Evolutionary conservation across 169 alveolate genomes (phyloP), one percentile per base, ranked within the genome.

Genomic region (Plasmodium relictum): DNA sequence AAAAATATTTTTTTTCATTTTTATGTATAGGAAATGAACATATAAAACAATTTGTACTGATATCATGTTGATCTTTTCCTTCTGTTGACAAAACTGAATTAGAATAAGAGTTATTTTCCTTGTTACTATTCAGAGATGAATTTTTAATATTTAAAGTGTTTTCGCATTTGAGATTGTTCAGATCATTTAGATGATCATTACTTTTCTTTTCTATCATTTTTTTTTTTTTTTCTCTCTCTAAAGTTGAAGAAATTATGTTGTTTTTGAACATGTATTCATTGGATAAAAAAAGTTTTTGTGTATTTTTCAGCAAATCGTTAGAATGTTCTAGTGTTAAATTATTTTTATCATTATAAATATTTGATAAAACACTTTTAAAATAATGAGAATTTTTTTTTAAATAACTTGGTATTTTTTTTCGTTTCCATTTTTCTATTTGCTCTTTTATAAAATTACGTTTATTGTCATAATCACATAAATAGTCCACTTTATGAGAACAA

Each of bases 21-120:
- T 42, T 20, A 4, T 61, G 56, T 58, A 72, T 72, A 5, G 86
- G 86, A 61, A 26, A 52, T 26, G 86, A 72, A 59, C 86, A 72
- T 50, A 72, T 52, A 50, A 50, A 72, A 61, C 86, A 72, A 12
- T 72, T 50, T 18, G 65, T 6, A 5, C 14, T 20, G 9, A 0
- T 0, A 50, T 50, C 6, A 50, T 10, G 61, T n/a, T 6, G 16
- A 50, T 50, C 20, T 6, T 50, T 50, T n/a, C n/a, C n/a, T n/a
- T n/a, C n/a, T n/a, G n/a, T n/a, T n/a, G n/a, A n/a, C n/a, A n/a
- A n/a, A n/a, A n/a, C n/a, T n/a, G n/a, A n/a, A n/a, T n/a, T n/a
- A n/a, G n/a, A n/a, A n/a, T n/a, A n/a, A n/a, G n/a, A n/a, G n/a
- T n/a, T n/a, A n/a, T n/a, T n/a, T 50, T n/a, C 16, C 16, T 50